Evolutionary conservation across 768 basidiomycete genomes (phyloP).

Genomic region (Agaricus blazei): DNA sequence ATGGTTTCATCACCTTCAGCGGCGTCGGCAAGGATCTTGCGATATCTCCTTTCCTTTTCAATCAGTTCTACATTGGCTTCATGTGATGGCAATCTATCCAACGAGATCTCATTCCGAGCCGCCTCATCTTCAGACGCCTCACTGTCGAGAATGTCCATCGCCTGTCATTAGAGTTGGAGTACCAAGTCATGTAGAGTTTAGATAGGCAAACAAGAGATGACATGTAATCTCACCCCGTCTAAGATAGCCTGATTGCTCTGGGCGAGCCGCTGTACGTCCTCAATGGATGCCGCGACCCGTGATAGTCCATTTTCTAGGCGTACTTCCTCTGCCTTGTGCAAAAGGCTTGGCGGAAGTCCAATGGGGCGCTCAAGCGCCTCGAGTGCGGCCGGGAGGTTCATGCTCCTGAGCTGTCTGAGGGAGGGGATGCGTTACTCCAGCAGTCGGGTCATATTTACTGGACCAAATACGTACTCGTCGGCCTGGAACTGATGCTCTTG

Average conservation of each 20-base stretch:
- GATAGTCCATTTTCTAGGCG: conserved; percentile 71
- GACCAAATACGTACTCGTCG: conserved; percentile 45
- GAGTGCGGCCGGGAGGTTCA: conserved; percentile 80
- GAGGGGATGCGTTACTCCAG: neutral
- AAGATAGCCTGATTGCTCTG: conserved; percentile 56
- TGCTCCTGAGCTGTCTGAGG: conserved; percentile 54
- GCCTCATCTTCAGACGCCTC: conserved; percentile 86
- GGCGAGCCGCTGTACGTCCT: conserved; percentile 66
- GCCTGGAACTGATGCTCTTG: conserved; percentile 57
- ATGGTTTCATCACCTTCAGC: conserved; percentile 72
- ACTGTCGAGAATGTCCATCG: conserved; percentile 84
- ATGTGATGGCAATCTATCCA: conserved; percentile 63
- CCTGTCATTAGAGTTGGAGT: conserved; percentile 35
- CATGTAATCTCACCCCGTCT: conserved; percentile 56
- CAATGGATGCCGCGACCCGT: conserved; percentile 65
- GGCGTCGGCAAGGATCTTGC: conserved; percentile 67
- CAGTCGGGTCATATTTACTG: neutral
- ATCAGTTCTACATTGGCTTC: conserved; percentile 74
- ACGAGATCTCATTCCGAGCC: conserved; percentile 42
- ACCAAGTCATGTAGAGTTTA: neutral
- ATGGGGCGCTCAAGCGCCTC: conserved; percentile 86
- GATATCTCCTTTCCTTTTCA: conserved; percentile 66
- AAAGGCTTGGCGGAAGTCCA: conserved; percentile 82
- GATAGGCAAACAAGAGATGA: neutral
- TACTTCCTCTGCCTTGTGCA: conserved; percentile 84